Evolutionary conservation across 192 early-diverging fungal species (phyloP).

Genomic region (Coemansia sp.): DNA sequence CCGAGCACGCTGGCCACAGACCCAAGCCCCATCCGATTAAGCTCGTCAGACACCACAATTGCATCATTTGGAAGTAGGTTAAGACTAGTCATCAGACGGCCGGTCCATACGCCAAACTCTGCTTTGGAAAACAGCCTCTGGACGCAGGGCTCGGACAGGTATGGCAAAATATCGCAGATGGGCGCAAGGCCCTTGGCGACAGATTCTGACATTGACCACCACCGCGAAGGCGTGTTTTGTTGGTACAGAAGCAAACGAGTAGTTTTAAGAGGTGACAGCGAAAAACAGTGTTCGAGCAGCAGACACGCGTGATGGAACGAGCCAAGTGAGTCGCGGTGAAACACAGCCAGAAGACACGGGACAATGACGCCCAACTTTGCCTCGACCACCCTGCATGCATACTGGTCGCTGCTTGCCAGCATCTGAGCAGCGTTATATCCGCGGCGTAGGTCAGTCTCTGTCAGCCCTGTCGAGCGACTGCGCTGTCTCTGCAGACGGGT

Average conservation of each 20-base stretch:
- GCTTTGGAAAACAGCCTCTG: conserved; percentile 52
- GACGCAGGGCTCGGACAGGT: conserved; percentile 50
- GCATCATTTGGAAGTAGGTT: conserved; percentile 48
- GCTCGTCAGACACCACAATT: conserved; percentile 45
- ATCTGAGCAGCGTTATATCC: conserved; percentile 49
- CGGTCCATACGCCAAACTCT: conserved; percentile 54
- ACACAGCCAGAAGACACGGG: conserved; percentile 52
- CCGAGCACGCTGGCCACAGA: conserved; percentile 34
- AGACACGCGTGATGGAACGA: conserved; percentile 53
- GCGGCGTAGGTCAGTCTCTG: conserved; percentile 44
- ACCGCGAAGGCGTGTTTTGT: conserved; percentile 49
- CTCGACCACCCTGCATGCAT: conserved; percentile 41
- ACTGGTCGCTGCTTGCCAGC: conserved; percentile 41
- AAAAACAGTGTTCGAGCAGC: conserved; percentile 54
- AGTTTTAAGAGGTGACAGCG: conserved; percentile 39
- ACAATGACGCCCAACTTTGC: conserved; percentile 47
- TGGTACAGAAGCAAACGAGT: conserved; percentile 47
- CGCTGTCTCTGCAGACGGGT: conserved; percentile 46
- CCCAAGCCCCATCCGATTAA: conserved; percentile 46
- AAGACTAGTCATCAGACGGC: conserved; percentile 44
- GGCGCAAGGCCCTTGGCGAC: conserved; percentile 47
- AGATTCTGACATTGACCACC: conserved; percentile 41
- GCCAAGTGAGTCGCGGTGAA: conserved; percentile 49
- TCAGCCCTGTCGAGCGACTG: conserved; percentile 31
- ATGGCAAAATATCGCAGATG: conserved; percentile 53